Percentiles rank a stretch among this genome's conserved stretches.
Conservation (phyloP, 257 asterid species). For the Solanum rostratum region DNA sequence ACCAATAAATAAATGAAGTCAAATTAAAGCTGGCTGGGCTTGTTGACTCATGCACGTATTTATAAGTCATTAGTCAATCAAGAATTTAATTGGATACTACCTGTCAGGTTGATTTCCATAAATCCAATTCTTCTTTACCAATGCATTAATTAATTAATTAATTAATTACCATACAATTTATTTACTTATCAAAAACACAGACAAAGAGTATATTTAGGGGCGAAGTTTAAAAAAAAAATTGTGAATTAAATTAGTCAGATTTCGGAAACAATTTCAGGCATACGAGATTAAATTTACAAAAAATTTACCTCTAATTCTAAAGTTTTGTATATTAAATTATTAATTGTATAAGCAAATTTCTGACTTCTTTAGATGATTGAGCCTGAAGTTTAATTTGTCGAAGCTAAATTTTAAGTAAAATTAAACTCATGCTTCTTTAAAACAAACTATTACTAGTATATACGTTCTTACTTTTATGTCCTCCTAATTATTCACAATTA, state of each 20-base stretch:
- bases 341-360: background rate
- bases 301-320: background rate
- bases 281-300: background rate
- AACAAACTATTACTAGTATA: too few species aligned
- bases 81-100: slow-evolving; percentile 24
- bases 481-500: too few species aligned
- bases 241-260: background rate
- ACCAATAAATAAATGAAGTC: background rate
- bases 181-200: too few species aligned
- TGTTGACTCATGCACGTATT: background rate
- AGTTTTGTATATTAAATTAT: background rate
- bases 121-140: background rate
- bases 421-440: too few species aligned
- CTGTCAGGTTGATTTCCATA: slow-evolving; percentile 30
- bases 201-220: too few species aligned
- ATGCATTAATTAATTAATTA: too few species aligned
- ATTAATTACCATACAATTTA: too few species aligned
- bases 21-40: background rate
- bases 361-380: background rate
- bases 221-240: background rate
- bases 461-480: too few species aligned
- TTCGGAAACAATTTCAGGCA: background rate
- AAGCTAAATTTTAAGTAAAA: background rate
- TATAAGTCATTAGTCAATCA: slow-evolving; percentile 2
- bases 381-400: background rate